Evolutionary conservation across 352 stramenopile species (phyloP).

Genomic region (Phytophthora pseudosyringae): DNA sequence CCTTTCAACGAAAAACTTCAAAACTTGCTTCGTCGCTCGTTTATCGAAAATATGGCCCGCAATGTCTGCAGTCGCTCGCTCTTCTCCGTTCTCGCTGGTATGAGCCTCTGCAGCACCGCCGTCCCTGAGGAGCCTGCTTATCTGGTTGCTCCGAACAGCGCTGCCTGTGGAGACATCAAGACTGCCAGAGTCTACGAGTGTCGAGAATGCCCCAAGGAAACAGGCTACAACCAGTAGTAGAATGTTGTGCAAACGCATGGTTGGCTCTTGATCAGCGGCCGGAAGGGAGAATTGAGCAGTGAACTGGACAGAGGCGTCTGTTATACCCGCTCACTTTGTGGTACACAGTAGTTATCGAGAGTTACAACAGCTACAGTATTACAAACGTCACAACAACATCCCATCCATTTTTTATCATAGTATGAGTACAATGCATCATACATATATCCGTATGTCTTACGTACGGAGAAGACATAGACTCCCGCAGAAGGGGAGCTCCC

Average conservation of each 20-base stretch:
- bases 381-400: too few relatives aligned
- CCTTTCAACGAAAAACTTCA: neutral
- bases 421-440: too few relatives aligned
- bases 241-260: neutral
- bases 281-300: neutral
- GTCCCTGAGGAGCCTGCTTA: neutral
- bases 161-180: neutral
- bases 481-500: too few relatives aligned
- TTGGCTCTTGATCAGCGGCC: neutral
- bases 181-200: neutral
- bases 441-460: too few relatives aligned
- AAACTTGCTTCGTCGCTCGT: neutral
- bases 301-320: neutral
- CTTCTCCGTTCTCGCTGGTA: neutral
- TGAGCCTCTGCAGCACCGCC: neutral
- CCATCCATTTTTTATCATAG: too few relatives aligned
- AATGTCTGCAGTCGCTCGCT: neutral
- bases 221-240: neutral
- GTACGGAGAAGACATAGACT: too few relatives aligned
- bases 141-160: neutral
- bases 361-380: too few relatives aligned
- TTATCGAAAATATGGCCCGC: neutral
- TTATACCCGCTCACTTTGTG: too few relatives aligned
- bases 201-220: neutral
- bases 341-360: too few relatives aligned